A percentile compares a stretch with the other conserved stretches of the same genome.
Conservation (phyloP, 345 rosid genomes). For the Boechera stricta region DNA sequence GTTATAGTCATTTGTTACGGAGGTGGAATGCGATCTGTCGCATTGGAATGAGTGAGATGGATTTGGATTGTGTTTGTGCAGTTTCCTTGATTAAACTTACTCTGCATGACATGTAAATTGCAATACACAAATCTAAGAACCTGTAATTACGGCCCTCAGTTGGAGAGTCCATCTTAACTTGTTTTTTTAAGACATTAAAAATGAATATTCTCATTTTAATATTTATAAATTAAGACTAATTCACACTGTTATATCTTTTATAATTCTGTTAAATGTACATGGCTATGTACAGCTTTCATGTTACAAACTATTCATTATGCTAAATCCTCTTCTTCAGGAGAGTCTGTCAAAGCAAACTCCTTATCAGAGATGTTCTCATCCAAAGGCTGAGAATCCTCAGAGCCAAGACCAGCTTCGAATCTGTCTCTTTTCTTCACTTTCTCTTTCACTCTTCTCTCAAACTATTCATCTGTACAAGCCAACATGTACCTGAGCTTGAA, state of each 20-base stretch:
- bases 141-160: neutral
- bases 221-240: neutral
- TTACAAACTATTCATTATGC: neutral
- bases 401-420: slow-evolving; percentile 57
- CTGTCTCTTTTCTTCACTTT: slow-evolving; percentile 67
- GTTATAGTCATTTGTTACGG: too few relatives aligned
- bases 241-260: neutral
- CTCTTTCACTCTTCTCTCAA: slow-evolving; percentile 58
- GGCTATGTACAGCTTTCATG: slow-evolving; percentile 25
- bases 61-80: too few relatives aligned
- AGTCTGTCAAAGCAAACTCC: slow-evolving; percentile 20
- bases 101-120: slow-evolving; percentile 13
- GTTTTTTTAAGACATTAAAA: neutral
- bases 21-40: too few relatives aligned
- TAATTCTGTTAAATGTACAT: slow-evolving; percentile 9
- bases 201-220: neutral
- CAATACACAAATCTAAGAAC: neutral
- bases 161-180: slow-evolving; percentile 10
- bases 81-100: neutral
- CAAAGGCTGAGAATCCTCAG: slow-evolving; percentile 25
- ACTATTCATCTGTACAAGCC: slow-evolving; percentile 71
- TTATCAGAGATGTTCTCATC: slow-evolving; percentile 14
- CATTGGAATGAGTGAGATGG: too few relatives aligned
- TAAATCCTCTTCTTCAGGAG: slow-evolving; percentile 8
- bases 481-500: slow-evolving; percentile 83